Base-by-base conservation (phyloP, 2,329 filamentous ascomycete species). In the Ophiosphaerella narmari region DNA sequence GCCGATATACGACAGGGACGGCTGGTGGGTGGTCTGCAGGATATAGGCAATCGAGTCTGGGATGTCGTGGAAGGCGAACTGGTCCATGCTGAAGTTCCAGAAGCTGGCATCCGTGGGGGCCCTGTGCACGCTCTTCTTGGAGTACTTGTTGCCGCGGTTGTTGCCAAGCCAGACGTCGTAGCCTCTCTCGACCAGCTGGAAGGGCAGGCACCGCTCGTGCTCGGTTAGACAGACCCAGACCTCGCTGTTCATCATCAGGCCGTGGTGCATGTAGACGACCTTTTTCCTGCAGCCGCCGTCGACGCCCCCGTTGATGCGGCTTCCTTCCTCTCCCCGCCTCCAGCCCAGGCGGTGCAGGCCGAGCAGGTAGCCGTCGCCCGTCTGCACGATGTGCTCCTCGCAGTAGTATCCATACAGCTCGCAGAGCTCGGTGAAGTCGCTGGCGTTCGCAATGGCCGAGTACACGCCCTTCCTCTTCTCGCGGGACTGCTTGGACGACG, bases 131-230 rank as follows among this genome's bases (percentile, higher is more conserved):
- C 87, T 92, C 76, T 99, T 99, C 74, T 97, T 99, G 39, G 91
- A 96, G 76, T 99, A 99, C 72, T 99, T 99, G 81, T 99, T 99
- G 42, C 94, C 94, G 32, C 94, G 87, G 68, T 99, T 99, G 74
- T 99, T 99, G 43, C 94, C 94, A 55, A 99, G 81, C 90, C 94
- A 99, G 58, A 97, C 93, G 77, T 99, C 94, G 65, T 95, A 99
- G 2, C 94, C 94, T 65, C 84, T 83, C 66, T 97, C 91, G 0
- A 96, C 91, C 37, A 99, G 79, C 60, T 89, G 83, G 70, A 99
- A 97, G 0, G 94, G 91, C 34, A 99, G 78, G 60, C 89, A 93
- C 61, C 92, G 84, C 72, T 95, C 83, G 61, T 87, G 86, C 60
- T 97, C 90, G 0, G 93, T 96, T 68, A 93, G 77, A 68, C 91